Percentiles rank a stretch among this genome's conserved stretches.
These are phyloP conservation scores for Umbelopsis sp. DNA, from an alignment of 371 early-diverging fungal genomes.

Conservation along the genomic window DNA sequence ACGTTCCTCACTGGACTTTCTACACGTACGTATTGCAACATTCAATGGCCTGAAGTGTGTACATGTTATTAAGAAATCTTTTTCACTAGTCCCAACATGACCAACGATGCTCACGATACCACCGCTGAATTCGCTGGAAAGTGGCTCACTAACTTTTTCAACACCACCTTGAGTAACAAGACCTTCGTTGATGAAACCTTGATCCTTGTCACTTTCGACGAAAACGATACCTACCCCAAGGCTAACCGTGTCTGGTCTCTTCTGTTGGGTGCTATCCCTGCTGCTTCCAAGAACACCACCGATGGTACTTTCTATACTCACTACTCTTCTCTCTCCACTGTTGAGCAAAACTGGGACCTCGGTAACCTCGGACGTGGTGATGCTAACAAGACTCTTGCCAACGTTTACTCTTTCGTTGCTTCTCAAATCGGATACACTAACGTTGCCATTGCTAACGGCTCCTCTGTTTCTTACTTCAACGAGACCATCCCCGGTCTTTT, in stretches of 20 bases:
- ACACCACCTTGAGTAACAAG: conserved; percentile 33
- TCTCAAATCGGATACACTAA: conserved; percentile 37
- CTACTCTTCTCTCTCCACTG: conserved; percentile 58
- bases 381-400: conserved; percentile 35
- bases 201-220: conserved; percentile 38
- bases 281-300: conserved; percentile 38
- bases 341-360: conserved; percentile 65
- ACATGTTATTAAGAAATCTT: not conserved
- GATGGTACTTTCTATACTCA: conserved; percentile 60
- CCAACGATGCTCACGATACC: conserved; percentile 38
- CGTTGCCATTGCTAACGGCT: conserved; percentile 28
- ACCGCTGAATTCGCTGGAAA: conserved; percentile 36
- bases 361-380: conserved; percentile 62
- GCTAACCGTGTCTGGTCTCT: conserved; percentile 41
- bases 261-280: conserved; percentile 34
- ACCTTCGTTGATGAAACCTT: conserved; percentile 29
- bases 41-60: not conserved
- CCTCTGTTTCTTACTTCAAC: conserved; percentile 33
- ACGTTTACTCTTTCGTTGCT: conserved; percentile 42
- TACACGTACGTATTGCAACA: conserved; percentile 21
- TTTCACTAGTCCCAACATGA: conserved; percentile 33
- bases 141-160: conserved; percentile 32
- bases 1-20: conserved; percentile 41
- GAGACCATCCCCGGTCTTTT: conserved; percentile 40
- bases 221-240: conserved; percentile 27